Evolutionary conservation across 257 asterid genomes (phyloP).

Genomic region (Scutellaria galericulata): DNA sequence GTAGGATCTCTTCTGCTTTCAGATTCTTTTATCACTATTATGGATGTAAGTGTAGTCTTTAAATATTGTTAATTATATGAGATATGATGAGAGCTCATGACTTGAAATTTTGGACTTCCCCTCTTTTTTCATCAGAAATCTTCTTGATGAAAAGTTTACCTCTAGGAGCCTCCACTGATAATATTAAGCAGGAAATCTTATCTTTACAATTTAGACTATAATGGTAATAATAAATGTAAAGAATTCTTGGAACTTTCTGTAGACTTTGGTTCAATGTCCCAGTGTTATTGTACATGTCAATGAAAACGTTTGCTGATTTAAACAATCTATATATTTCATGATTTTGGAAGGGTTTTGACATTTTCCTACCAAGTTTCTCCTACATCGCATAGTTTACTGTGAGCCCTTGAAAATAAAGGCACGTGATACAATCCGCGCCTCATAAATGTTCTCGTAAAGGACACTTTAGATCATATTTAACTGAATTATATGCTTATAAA

Average conservation of each 20-base stretch:
- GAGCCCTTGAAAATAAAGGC: too few species aligned
- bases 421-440: neutral
- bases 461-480: neutral
- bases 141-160: neutral
- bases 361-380: neutral
- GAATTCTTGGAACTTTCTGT: conserved; percentile 7
- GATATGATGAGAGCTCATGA: neutral
- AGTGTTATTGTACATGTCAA: neutral
- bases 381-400: too few species aligned
- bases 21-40: conserved; percentile 81
- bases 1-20: conserved; percentile 84
- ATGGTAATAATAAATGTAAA: neutral
- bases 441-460: neutral
- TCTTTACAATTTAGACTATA: neutral
- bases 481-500: neutral
- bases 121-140: conserved; percentile 12
- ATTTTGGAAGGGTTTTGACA: neutral
- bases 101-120: neutral
- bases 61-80: neutral
- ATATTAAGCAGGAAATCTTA: conserved; percentile 5
- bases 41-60: conserved; percentile 74
- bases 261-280: neutral
- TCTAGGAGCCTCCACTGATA: conserved; percentile 3
- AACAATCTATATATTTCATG: neutral
- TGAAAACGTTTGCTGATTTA: neutral